Percentiles rank a stretch among this genome's conserved stretches.
Evolutionary conservation across 2,329 filamentous ascomycete species (phyloP).

Genomic region (Epichloe elymi): DNA sequence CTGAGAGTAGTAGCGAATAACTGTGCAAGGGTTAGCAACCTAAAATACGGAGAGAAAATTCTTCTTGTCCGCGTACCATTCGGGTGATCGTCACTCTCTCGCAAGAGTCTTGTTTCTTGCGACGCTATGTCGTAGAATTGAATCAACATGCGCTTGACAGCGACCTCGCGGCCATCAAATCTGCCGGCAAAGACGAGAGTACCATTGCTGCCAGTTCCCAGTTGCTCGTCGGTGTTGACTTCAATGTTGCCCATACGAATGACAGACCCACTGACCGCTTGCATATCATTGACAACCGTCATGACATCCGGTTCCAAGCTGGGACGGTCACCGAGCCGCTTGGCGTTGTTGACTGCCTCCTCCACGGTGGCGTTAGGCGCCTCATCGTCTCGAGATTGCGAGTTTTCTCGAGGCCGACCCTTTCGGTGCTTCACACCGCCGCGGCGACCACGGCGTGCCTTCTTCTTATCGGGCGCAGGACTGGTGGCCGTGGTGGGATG

Average conservation of each 20-base stretch:
- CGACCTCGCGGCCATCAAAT: constrained; percentile 85
- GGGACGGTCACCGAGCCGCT: constrained; percentile 40
- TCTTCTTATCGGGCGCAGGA: constrained; percentile 39
- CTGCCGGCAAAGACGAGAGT: constrained; percentile 91
- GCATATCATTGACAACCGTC: constrained; percentile 42
- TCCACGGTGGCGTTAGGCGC: constrained; percentile 37
- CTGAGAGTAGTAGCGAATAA: constrained; percentile 92
- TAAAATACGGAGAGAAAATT: background rate
- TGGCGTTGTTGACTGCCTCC: constrained; percentile 45
- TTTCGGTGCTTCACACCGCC: constrained; percentile 58
- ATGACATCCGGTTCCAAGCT: constrained; percentile 49
- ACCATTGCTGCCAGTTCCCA: constrained; percentile 83
- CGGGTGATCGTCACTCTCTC: constrained; percentile 88
- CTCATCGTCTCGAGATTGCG: constrained; percentile 36
- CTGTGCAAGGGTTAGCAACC: constrained; percentile 26
- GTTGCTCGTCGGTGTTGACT: constrained; percentile 48
- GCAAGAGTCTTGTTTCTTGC: constrained; percentile 78
- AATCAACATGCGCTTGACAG: constrained; percentile 91
- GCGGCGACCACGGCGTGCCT: constrained; percentile 56
- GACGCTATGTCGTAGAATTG: constrained; percentile 93
- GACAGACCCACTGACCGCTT: constrained; percentile 45
- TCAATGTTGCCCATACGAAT: constrained; percentile 51
- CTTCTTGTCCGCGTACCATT: constrained; percentile 44
- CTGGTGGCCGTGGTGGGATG: background rate
- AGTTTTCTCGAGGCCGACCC: constrained; percentile 38